These are phyloP conservation scores for Musa acuminata DNA, from an alignment of 176 grass and related monocot species.

Conservation along the genomic window DNA sequence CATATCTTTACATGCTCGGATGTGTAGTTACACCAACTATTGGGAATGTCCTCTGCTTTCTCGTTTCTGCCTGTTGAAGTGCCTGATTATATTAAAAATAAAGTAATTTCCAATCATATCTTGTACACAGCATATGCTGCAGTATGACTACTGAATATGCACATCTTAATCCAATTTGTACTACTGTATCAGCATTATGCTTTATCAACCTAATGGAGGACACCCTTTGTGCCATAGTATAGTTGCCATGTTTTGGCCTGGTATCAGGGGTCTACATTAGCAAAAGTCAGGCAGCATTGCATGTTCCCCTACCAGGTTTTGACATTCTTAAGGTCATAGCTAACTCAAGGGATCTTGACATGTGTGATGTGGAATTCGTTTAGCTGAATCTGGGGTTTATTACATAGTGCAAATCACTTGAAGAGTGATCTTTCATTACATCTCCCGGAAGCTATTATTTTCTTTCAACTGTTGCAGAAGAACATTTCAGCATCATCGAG, in stretches of 20 bases:
- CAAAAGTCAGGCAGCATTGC: neutral
- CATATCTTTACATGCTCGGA: neutral
- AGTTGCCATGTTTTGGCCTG: neutral
- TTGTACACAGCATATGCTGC: neutral
- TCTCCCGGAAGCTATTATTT: neutral
- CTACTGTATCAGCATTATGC: neutral
- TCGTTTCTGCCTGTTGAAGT: neutral
- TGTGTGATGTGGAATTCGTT: neutral
- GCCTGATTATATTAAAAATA: neutral
- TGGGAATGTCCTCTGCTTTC: neutral
- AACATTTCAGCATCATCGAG: slow-evolving; percentile 70
- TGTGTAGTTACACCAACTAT: neutral
- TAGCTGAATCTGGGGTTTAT: neutral
- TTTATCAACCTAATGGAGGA: neutral
- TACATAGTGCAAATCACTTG: neutral
- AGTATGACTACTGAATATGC: neutral
- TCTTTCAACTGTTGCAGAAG: slow-evolving; percentile 31
- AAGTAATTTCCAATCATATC: neutral
- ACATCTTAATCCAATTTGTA: neutral
- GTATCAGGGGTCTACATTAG: neutral
- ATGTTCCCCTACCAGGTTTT: neutral
- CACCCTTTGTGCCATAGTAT: neutral
- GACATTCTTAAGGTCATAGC: neutral
- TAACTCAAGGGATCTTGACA: neutral
- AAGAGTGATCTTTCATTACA: neutral